Conservation (phyloP, 2,329 filamentous ascomycete genomes). For the Phialocephala subalpina region DNA sequence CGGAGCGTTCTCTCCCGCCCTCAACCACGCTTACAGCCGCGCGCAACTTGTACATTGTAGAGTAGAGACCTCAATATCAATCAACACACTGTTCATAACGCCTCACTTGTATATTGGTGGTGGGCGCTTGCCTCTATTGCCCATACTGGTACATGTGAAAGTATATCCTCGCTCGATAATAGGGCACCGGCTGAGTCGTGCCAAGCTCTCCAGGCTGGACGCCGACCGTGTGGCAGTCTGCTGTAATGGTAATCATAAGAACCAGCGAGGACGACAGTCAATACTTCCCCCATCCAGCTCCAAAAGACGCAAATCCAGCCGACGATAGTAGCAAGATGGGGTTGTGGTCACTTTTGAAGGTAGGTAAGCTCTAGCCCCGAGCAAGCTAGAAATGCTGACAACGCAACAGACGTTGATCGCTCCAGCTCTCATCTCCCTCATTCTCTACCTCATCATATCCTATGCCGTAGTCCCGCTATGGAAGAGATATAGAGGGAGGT, state of each 20-base stretch:
- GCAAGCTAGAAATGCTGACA: slow-evolving; percentile 23
- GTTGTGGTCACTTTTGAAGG: slow-evolving; percentile 43
- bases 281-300: slow-evolving; percentile 43
- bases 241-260: neutral
- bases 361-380: slow-evolving; percentile 21
- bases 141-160: neutral
- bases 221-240: slow-evolving; percentile 21
- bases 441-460: slow-evolving; percentile 71
- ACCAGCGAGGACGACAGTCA: slow-evolving; percentile 13
- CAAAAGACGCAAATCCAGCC: slow-evolving; percentile 41
- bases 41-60: neutral
- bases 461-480: slow-evolving; percentile 73
- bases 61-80: neutral
- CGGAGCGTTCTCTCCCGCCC: neutral
- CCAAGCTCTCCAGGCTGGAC: slow-evolving; percentile 4
- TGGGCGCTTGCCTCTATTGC: neutral
- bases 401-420: slow-evolving; percentile 69
- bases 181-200: neutral
- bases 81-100: neutral
- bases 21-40: neutral
- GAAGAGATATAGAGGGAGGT: slow-evolving; percentile 73
- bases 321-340: slow-evolving; percentile 36
- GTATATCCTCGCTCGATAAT: neutral
- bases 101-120: neutral
- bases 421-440: slow-evolving; percentile 74